These are phyloP conservation scores for Sesbania bispinosa DNA, from an alignment of 306 rosid genomes.

Conservation along the genomic window DNA sequence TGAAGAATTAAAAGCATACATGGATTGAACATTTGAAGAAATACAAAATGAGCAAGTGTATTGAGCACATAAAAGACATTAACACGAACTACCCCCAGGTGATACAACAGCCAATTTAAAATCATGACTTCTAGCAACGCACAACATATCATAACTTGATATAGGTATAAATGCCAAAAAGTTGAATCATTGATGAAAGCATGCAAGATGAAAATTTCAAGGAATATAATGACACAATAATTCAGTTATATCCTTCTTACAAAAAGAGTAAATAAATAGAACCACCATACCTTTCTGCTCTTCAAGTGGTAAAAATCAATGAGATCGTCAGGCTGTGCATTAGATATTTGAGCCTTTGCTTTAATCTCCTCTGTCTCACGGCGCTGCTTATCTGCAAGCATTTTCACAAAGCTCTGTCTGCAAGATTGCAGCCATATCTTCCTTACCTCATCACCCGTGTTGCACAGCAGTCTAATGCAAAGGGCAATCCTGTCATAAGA, in stretches of 20 bases:
- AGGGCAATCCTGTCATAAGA: slow-evolving; percentile 84
- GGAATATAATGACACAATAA: slow-evolving; percentile 1
- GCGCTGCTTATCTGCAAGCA: slow-evolving; percentile 92
- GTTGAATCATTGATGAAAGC: not conserved
- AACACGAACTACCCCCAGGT: not conserved
- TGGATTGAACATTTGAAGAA: not conserved
- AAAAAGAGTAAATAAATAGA: slow-evolving; percentile 15
- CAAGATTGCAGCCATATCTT: slow-evolving; percentile 88
- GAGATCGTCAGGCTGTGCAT: slow-evolving; percentile 98
- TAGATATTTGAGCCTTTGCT: slow-evolving; percentile 80
- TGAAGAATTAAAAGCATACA: slow-evolving; percentile 29
- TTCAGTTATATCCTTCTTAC: not conserved
- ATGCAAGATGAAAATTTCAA: slow-evolving; percentile 10
- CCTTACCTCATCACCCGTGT: slow-evolving; percentile 70
- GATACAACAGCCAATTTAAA: not conserved
- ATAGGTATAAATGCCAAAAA: not conserved
- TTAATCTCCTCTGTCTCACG: slow-evolving; percentile 81
- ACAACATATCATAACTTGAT: not conserved
- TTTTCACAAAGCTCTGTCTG: slow-evolving; percentile 89
- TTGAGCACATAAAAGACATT: not conserved
- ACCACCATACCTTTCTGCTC: slow-evolving; percentile 81
- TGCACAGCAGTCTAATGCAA: slow-evolving; percentile 75
- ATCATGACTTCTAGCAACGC: not conserved
- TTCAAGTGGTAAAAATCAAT: slow-evolving; percentile 97
- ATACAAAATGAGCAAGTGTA: not conserved